A percentile compares a stretch with the other conserved stretches of the same genome.
These are phyloP conservation scores for Hevea brasiliensis DNA, from an alignment of 345 rosid species.

Conservation along the genomic window DNA sequence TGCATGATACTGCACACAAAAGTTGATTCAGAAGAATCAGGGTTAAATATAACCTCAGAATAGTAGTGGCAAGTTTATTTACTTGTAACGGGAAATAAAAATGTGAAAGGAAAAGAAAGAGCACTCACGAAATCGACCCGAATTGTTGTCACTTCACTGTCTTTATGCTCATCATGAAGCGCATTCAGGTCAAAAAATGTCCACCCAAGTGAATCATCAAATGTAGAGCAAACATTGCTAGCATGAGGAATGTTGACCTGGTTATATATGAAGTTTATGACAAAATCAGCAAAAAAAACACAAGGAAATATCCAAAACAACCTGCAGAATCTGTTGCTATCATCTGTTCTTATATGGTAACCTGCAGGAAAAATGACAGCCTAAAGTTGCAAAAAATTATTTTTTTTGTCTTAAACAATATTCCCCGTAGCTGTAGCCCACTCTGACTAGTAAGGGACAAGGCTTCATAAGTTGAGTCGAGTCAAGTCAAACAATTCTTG, in stretches of 20 bases:
- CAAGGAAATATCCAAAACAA: not conserved
- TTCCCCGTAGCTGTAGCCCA: too few species aligned
- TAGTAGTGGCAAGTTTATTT: not conserved
- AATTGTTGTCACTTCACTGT: slow-evolving; percentile 33
- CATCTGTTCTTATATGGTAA: not conserved
- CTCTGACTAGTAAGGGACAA: not conserved
- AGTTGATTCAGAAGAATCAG: slow-evolving; percentile 3
- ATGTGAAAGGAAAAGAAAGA: not conserved
- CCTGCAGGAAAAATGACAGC: not conserved
- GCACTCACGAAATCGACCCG: slow-evolving; percentile 56
- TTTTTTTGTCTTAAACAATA: too few species aligned
- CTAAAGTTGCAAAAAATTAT: not conserved
- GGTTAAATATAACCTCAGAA: not conserved
- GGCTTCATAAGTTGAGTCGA: not conserved
- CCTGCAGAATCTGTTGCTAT: not conserved
- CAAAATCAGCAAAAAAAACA: not conserved
- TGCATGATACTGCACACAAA: slow-evolving; percentile 43
- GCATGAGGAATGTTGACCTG: slow-evolving; percentile 55
- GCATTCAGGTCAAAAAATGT: slow-evolving; percentile 56
- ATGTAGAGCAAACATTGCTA: slow-evolving; percentile 47
- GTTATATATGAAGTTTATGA: not conserved
- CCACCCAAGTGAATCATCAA: slow-evolving; percentile 48
- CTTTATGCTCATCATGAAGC: slow-evolving; percentile 47
- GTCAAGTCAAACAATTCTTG: too few species aligned
- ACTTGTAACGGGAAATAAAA: too few species aligned